Base-by-base conservation (phyloP, 805 yeast genomes). In the Lachancea dasiensis region DNA sequence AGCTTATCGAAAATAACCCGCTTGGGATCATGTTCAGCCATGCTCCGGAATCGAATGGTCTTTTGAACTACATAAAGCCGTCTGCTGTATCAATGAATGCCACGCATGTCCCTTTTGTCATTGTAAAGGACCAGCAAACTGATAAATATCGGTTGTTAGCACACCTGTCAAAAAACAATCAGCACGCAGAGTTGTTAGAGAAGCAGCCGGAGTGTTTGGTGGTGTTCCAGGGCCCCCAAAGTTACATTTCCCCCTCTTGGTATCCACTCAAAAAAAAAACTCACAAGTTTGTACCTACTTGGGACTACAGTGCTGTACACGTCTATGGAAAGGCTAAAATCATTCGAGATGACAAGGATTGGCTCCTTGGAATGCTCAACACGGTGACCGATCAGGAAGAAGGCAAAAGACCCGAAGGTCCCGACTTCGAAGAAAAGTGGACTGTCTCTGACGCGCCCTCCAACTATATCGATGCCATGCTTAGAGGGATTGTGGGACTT, bases 201-300 rank as follows among this genome's bases (percentile, higher is more conserved):
- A 52, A 51, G 14, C 57, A 59, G 22, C 64, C 62, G 11, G 64
- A 70, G 6, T 70, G 69, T 10, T 56, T 73, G 44, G 67, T 77
- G 9, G 64, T 76, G 3, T 79, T 79, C 63, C 74, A 70, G 52
- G 64, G 75, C 5, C 60, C 52, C 3, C 65, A 74, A 48, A 58
- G 75, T 1, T 79, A 79, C 51, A 69, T 79, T 16, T 57, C 77
- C 17, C 83, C 86, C 2, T 54, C 68, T 11, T 79, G 77, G 69
- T 79, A 79, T 49, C 72, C 75, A 6, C 64, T 68, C 15, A 78
- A 79, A 58, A 58, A 67, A 32, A 65, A 65, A 33, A 73, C 79
- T 22, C 79, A 75, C 44, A 78, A 76, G 50, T 68, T 66, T 28
- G 85, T 78, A n/a, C 83, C 85, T 13, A 79, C 85, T 1, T 79